These are phyloP conservation scores for Penicillium lagena DNA, from an alignment of 495 filamentous ascomycete species.

Conservation along the genomic window DNA sequence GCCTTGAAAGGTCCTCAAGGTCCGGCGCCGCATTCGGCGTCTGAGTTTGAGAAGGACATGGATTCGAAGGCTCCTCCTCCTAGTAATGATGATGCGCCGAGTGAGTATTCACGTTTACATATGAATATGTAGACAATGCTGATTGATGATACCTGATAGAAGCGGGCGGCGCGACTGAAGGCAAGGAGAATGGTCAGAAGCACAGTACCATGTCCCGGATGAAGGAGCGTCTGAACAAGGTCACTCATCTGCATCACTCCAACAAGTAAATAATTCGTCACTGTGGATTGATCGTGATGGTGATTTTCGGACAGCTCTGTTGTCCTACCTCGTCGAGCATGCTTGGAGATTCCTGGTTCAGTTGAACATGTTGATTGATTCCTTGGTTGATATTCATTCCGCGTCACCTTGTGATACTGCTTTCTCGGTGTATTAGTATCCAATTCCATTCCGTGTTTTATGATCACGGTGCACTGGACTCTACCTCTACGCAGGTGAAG, in stretches of 20 bases:
- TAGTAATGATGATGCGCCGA: background rate
- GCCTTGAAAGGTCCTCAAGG: conserved; percentile 28
- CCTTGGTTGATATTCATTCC: no score
- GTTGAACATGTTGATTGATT: no score
- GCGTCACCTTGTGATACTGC: no score
- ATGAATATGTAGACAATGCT: no score
- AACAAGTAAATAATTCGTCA: background rate
- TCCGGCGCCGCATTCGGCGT: conserved; percentile 16
- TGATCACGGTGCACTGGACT: no score
- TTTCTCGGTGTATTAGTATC: no score
- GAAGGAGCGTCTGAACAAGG: conserved; percentile 13
- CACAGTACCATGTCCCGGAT: conserved; percentile 3
- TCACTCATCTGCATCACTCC: conserved; percentile 5
- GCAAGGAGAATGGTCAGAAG: background rate
- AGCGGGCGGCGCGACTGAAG: background rate
- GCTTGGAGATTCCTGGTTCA: no score
- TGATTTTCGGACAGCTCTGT: background rate
- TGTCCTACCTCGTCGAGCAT: no score
- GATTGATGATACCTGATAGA: no score
- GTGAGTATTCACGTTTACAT: background rate
- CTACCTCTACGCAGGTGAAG: no score
- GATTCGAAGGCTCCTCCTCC: conserved; percentile 1
- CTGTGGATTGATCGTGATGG: background rate
- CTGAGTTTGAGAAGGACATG: conserved; percentile 14
- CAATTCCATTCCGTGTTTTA: no score